phyloP scores from a whole-genome alignment of 768 basidiomycete species.

The Tricholoma sp. region DNA sequence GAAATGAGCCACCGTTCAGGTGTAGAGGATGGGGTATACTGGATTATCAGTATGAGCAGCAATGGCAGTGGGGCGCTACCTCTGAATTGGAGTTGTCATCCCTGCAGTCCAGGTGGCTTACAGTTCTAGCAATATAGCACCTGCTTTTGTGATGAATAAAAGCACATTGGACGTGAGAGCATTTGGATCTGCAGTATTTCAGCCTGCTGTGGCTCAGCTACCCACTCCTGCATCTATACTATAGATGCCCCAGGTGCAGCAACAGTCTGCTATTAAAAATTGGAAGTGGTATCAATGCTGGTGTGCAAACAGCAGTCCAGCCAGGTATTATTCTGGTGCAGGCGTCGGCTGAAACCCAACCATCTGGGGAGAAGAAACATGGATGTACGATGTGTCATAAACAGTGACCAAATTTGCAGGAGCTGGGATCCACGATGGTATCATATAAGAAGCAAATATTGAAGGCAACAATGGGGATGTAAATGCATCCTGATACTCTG shows the following conservation, averaged over 20 bases:
- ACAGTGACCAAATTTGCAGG: slow-evolving; percentile 58
- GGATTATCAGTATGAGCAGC: slow-evolving; percentile 26
- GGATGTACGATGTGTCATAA: slow-evolving; percentile 84
- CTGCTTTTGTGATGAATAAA: slow-evolving; percentile 23
- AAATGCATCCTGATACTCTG: slow-evolving; percentile 69
- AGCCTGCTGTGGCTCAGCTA: slow-evolving; percentile 32
- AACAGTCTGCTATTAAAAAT: neutral
- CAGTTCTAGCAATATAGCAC: neutral
- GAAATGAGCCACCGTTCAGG: too few relatives aligned
- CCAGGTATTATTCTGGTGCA: slow-evolving; percentile 1
- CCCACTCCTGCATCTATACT: slow-evolving; percentile 41
- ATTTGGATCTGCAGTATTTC: slow-evolving; percentile 21
- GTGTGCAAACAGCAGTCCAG: neutral
- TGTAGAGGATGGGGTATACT: slow-evolving; percentile 22
- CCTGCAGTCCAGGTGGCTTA: neutral
- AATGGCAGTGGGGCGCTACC: slow-evolving; percentile 20
- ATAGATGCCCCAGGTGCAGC: slow-evolving; percentile 10
- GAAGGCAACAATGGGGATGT: slow-evolving; percentile 52
- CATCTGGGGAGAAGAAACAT: slow-evolving; percentile 67
- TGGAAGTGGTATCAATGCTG: neutral
- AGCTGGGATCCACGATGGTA: slow-evolving; percentile 67
- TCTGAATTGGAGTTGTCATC: slow-evolving; percentile 24
- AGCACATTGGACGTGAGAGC: slow-evolving; percentile 10
- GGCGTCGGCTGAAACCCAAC: slow-evolving; percentile 18
- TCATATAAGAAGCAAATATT: slow-evolving; percentile 62